Evolutionary conservation across 208 protist genomes (phyloP).

Genomic region (Crithidia mellificae): DNA sequence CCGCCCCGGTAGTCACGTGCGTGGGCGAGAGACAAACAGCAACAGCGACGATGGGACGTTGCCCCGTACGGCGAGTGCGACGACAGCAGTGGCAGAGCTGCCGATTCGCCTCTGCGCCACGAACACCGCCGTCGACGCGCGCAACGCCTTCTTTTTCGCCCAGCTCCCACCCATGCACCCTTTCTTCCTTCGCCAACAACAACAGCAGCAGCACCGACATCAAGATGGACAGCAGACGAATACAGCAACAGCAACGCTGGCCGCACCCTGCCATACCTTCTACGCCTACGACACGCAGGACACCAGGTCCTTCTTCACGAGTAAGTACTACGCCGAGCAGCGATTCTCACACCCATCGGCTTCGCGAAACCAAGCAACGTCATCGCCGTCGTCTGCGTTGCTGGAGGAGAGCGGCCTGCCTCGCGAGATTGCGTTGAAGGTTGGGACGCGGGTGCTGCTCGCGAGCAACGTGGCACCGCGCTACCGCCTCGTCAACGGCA

Average conservation of each 20-base stretch:
- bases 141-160: slow-evolving; percentile 63
- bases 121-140: slow-evolving; percentile 68
- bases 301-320: not conserved
- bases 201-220: too few relatives aligned
- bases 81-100: not conserved
- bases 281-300: slow-evolving; percentile 30
- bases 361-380: not conserved
- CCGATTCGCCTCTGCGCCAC: slow-evolving; percentile 70
- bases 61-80: not conserved
- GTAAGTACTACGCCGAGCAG: too few relatives aligned
- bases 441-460: slow-evolving; percentile 74
- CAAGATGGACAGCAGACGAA: not conserved
- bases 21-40: not conserved
- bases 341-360: too few relatives aligned
- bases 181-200: not conserved
- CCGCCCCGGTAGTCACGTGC: not conserved
- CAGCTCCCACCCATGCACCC: slow-evolving; percentile 37
- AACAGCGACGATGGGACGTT: not conserved
- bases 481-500: slow-evolving; percentile 75
- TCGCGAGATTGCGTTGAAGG: slow-evolving; percentile 51
- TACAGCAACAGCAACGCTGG: too few relatives aligned
- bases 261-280: slow-evolving; percentile 38
- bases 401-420: slow-evolving; percentile 57
- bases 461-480: slow-evolving; percentile 63
- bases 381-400: too few relatives aligned